Percentiles rank a stretch among this genome's conserved stretches.
Evolutionary conservation across 2,329 filamentous ascomycete genomes (phyloP).

Genomic region (Hawksworthiomyces lignivorus): DNA sequence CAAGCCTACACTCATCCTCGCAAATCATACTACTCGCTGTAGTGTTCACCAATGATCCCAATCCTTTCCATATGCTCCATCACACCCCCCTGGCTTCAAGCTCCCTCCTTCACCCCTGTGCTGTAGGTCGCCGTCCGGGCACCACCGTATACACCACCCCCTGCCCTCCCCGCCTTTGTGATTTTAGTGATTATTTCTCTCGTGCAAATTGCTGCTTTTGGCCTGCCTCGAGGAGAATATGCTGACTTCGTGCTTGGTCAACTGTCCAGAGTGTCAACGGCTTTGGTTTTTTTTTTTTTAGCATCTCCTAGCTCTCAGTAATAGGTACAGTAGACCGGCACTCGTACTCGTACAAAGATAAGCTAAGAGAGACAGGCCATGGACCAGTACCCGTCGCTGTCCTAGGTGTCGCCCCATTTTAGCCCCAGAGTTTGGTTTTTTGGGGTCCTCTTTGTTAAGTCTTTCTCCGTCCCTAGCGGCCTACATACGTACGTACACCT

Average conservation of each 20-base stretch:
- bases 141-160: too few relatives aligned
- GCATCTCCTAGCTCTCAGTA: too few relatives aligned
- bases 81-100: constrained; percentile 2
- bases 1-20: neutral
- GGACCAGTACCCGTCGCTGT: too few relatives aligned
- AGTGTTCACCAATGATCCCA: constrained; percentile 2
- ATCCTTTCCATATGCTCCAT: neutral
- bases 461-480: neutral
- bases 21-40: neutral
- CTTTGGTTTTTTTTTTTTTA: neutral
- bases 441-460: neutral
- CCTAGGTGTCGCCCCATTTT: neutral
- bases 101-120: constrained; percentile 3
- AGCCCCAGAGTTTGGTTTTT: neutral
- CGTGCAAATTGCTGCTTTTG: neutral
- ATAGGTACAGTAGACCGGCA: too few relatives aligned
- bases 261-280: too few relatives aligned
- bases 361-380: too few relatives aligned
- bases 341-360: too few relatives aligned
- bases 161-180: constrained; percentile 3
- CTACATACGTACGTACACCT: neutral
- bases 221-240: too few relatives aligned
- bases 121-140: too few relatives aligned
- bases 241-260: too few relatives aligned
- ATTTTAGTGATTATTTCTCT: neutral